phyloP scores from a whole-genome alignment of 352 stramenopile genomes.

The Blastocystis sp. region DNA sequence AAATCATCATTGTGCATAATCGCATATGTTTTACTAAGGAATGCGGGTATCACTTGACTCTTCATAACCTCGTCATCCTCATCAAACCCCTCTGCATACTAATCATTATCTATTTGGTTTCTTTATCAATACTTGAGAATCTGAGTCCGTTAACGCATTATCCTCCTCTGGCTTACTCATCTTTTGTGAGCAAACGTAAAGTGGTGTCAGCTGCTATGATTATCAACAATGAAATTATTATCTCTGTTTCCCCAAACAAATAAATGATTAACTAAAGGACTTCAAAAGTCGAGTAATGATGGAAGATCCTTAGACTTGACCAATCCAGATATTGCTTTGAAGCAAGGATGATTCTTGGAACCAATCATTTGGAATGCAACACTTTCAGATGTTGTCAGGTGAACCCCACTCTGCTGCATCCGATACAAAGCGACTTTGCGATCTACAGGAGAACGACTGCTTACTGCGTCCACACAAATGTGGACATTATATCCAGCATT shows the following conservation, averaged over 20 bases:
- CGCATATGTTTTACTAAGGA: slow-evolving; percentile 85
- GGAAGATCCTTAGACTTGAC: slow-evolving; percentile 46
- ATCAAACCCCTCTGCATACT: slow-evolving; percentile 67
- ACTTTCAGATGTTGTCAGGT: slow-evolving; percentile 54
- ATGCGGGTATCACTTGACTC: slow-evolving; percentile 74
- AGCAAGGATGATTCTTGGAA: slow-evolving; percentile 34
- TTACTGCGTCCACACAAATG: slow-evolving; percentile 80
- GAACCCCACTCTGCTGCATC: slow-evolving; percentile 2
- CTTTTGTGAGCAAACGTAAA: background rate
- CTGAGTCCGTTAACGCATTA: slow-evolving; percentile 23
- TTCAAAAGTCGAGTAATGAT: slow-evolving; percentile 28
- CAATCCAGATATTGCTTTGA: slow-evolving; percentile 51
- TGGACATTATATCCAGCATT: slow-evolving; percentile 83
- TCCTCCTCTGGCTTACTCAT: slow-evolving; percentile 35
- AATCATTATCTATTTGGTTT: background rate
- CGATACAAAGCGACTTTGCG: slow-evolving; percentile 75
- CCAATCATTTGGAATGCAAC: slow-evolving; percentile 57
- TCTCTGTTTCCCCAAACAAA: background rate
- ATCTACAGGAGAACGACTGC: slow-evolving; percentile 79
- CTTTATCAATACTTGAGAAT: slow-evolving; percentile 34
- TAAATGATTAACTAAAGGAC: slow-evolving; percentile 2
- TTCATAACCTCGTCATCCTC: slow-evolving; percentile 68
- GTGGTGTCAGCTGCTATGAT: background rate
- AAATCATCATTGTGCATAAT: slow-evolving; percentile 80
- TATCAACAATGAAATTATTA: background rate